These are phyloP conservation scores for Lepiota brunneoincarnata DNA, from an alignment of 768 basidiomycete species.

Conservation along the genomic window DNA sequence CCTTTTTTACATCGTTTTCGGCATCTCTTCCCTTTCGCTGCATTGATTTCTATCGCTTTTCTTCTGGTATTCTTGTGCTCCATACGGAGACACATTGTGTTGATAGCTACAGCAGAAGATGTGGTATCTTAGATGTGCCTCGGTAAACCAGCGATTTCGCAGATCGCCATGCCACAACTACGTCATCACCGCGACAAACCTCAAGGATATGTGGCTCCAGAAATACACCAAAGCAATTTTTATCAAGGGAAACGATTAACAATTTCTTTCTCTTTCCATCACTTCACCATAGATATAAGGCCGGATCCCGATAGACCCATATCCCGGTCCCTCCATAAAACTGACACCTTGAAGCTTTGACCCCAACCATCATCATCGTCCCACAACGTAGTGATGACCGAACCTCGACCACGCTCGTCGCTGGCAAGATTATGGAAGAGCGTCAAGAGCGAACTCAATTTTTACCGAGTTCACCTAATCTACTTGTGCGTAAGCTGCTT, in stretches of 20 bases:
- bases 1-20: conserved; percentile 11
- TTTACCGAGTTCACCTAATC: conserved; percentile 60
- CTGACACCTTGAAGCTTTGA: too few relatives aligned
- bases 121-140: conserved; percentile 6
- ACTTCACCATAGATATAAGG: too few relatives aligned
- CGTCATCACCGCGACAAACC: not conserved
- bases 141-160: not conserved
- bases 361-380: not conserved
- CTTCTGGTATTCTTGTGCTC: conserved; percentile 1
- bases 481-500: conserved; percentile 47
- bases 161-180: not conserved
- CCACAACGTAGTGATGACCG: not conserved
- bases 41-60: conserved; percentile 1
- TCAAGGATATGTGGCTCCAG: too few relatives aligned
- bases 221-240: too few relatives aligned
- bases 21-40: conserved; percentile 1
- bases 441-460: conserved; percentile 55
- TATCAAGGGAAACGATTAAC: too few relatives aligned
- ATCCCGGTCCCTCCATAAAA: too few relatives aligned
- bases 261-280: too few relatives aligned
- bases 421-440: conserved; percentile 22
- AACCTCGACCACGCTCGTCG: not conserved
- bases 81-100: conserved; percentile 2
- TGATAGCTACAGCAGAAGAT: conserved; percentile 6
- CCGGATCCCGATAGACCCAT: too few relatives aligned